Percentiles rank a stretch among this genome's conserved stretches.
These are phyloP conservation scores for Ustilago vetiveriae DNA, from an alignment of 1,284 basidiomycete genomes.

Conservation along the genomic window DNA sequence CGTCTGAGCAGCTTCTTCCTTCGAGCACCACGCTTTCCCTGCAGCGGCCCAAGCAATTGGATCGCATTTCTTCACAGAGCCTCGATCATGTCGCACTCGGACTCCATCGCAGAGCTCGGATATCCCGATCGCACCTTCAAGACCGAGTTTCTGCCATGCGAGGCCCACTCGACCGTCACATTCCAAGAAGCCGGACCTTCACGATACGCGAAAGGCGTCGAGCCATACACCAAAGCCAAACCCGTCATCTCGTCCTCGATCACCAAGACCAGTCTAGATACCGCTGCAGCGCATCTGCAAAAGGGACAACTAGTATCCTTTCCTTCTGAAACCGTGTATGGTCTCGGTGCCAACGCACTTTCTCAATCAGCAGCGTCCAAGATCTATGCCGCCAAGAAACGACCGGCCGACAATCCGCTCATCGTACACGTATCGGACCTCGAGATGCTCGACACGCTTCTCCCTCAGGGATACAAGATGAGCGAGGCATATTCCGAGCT, in stretches of 20 bases:
- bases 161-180: conserved; percentile 9
- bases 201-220: conserved; percentile 3
- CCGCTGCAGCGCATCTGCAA: conserved; percentile 60
- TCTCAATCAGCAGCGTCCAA: conserved; percentile 72
- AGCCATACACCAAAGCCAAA: conserved; percentile 20
- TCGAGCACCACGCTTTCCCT: conserved; percentile 1
- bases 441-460: conserved; percentile 77
- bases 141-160: conserved; percentile 36
- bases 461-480: conserved; percentile 42
- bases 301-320: conserved; percentile 76
- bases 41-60: not conserved
- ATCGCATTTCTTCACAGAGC: not conserved
- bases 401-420: conserved; percentile 94
- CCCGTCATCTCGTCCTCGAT: conserved; percentile 30
- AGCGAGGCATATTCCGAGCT: conserved; percentile 40
- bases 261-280: conserved; percentile 47
- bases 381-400: conserved; percentile 90
- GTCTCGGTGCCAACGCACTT: conserved; percentile 87
- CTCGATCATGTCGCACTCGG: conserved; percentile 11
- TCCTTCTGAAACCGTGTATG: conserved; percentile 98
- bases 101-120: conserved; percentile 7
- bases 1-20: not conserved
- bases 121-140: conserved; percentile 46
- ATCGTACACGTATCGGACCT: conserved; percentile 94
- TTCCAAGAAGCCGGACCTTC: conserved; percentile 39